Base-by-base conservation (phyloP, 371 early-diverging fungal genomes). In the Encephalitozoon hellem region DNA sequence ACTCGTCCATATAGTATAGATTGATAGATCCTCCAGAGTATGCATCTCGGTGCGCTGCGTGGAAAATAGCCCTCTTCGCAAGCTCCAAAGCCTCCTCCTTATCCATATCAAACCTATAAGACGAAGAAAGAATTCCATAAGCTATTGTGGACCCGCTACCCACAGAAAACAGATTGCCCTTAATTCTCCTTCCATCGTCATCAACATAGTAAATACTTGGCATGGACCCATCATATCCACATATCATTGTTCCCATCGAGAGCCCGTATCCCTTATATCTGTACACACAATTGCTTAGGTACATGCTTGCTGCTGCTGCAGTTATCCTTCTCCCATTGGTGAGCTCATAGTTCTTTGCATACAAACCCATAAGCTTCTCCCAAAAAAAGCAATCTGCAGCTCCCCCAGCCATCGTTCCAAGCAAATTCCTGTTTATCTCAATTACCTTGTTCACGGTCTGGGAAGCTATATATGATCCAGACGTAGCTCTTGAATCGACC, bases 331-430 rank as follows among this genome's bases (percentile, higher is more conserved):
- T 94, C 86, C 93, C 94, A 88, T 97, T 94, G 78, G 92, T 88
- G 67, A 99, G 88, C 87, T 96, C 96, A 82, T 94, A 93, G 72
- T 93, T 84, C 77, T 90, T 89, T 49, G 82, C 96, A 73, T 94
- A 89, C 79, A 93, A 88, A 15, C 97, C 98, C 77, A 98, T 89
- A 79, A 94, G 92, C 68, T 96, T 91, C 84, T 97, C 96, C 99
- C 98, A 98, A 86, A 90, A 98, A 65, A 89, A 90, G 87, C 99
- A 98, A 85, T 99, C 99, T n/a, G 98, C 98, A 28, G 99, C 99
- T 86, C 99, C 97, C 76, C 99, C 99, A 43, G 99, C 98, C 95
- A 98, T 94, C 25, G 99, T 98, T 52, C 98, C 98, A 74, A 98
- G 88, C 63, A 99, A 87, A 84, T 94, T 94, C 47, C 94, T 94